Evolutionary conservation across 1,284 basidiomycete genomes (phyloP).

Genomic region (Sporisorium iseilematis-ciliati): DNA sequence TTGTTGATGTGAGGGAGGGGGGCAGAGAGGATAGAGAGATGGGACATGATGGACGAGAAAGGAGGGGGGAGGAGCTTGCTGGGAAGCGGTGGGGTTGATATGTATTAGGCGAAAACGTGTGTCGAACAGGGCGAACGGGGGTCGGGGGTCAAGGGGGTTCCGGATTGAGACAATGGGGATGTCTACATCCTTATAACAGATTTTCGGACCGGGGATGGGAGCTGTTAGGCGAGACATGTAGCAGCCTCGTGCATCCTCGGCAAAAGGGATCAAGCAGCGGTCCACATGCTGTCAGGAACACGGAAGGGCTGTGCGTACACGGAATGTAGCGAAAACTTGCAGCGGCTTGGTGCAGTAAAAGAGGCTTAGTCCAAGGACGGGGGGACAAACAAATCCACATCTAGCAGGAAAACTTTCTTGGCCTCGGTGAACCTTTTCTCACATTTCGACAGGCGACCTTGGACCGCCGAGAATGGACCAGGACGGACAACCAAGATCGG

Average conservation of each 20-base stretch:
- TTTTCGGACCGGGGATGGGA: background rate
- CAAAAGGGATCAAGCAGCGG: background rate
- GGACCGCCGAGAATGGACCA: too few relatives aligned
- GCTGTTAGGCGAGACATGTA: background rate
- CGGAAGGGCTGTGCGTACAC: background rate
- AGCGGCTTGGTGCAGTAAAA: too few relatives aligned
- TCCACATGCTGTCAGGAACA: conserved; percentile 1
- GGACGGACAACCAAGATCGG: too few relatives aligned
- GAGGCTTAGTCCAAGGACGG: too few relatives aligned
- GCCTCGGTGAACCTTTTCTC: too few relatives aligned
- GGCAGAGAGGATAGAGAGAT: conserved; percentile 26
- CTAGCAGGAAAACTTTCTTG: too few relatives aligned
- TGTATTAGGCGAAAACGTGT: background rate
- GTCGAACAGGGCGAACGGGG: background rate
- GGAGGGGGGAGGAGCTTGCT: conserved; percentile 1
- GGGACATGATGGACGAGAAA: conserved; percentile 37
- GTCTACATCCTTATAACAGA: conserved; percentile 21
- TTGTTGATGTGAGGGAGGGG: conserved; percentile 20
- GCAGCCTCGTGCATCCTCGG: background rate
- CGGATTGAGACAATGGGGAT: conserved; percentile 26
- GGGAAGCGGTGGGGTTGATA: background rate
- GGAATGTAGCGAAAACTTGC: too few relatives aligned
- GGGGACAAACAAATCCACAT: too few relatives aligned
- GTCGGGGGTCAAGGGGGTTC: conserved; percentile 5
- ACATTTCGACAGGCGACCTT: too few relatives aligned